These are phyloP conservation scores for Sesbania bispinosa DNA, from an alignment of 306 rosid species.

Conservation along the genomic window DNA sequence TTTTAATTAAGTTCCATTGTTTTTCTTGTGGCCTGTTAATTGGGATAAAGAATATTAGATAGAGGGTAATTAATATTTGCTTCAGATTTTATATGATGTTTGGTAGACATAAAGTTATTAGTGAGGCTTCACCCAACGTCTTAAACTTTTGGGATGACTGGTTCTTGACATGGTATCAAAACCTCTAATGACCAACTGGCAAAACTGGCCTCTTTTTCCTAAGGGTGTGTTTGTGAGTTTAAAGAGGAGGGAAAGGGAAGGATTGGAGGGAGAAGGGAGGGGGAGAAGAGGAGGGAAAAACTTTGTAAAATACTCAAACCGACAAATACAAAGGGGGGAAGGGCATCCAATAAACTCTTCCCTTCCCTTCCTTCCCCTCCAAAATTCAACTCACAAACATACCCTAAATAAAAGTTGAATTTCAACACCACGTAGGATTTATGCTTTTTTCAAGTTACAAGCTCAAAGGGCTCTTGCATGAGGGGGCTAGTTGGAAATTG, in stretches of 20 bases:
- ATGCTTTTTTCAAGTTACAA: neutral
- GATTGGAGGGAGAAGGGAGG: too few relatives aligned
- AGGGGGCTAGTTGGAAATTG: neutral
- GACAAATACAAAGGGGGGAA: too few relatives aligned
- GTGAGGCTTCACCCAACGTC: neutral
- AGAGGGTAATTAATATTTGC: too few relatives aligned
- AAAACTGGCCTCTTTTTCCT: neutral
- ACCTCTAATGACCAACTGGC: neutral
- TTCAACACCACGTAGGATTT: neutral
- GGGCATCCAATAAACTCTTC: too few relatives aligned
- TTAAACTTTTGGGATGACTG: neutral
- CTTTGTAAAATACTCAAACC: too few relatives aligned
- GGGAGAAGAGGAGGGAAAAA: too few relatives aligned
- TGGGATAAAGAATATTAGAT: too few relatives aligned
- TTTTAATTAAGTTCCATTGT: neutral
- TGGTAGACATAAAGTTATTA: neutral
- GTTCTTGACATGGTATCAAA: neutral
- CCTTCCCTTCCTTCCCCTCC: too few relatives aligned
- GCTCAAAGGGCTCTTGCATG: neutral
- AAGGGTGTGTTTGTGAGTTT: too few relatives aligned
- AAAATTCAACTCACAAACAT: too few relatives aligned
- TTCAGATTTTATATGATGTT: neutral
- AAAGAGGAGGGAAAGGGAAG: too few relatives aligned
- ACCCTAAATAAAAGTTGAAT: too few relatives aligned
- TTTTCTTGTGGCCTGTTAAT: constrained; percentile 12